A percentile compares a stretch with the other conserved stretches of the same genome.
Evolutionary conservation across 2,329 filamentous ascomycete genomes (phyloP).

Genomic region (Chaetomiaceae sp.): DNA sequence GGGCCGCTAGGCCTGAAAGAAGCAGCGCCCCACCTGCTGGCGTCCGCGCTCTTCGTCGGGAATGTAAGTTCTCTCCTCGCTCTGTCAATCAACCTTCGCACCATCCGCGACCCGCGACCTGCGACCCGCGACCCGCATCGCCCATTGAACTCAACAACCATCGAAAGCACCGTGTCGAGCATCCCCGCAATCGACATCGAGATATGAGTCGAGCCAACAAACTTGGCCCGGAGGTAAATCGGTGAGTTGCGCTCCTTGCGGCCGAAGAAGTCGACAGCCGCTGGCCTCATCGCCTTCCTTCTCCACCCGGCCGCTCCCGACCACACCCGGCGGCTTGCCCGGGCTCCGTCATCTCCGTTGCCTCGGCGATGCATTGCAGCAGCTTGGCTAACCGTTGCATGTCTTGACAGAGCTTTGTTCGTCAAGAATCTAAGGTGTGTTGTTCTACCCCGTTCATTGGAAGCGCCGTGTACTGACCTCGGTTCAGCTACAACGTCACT

Average conservation of each 20-base stretch:
- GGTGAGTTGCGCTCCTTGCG: slow-evolving; percentile 57
- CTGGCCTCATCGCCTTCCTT: slow-evolving; percentile 15
- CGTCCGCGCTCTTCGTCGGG: slow-evolving; percentile 21
- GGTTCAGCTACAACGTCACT: slow-evolving; percentile 88
- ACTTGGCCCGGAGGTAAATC: slow-evolving; percentile 99
- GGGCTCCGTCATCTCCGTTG: slow-evolving; percentile 12
- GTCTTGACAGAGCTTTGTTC: slow-evolving; percentile 79
- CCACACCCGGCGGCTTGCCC: not conserved
- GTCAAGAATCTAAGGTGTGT: slow-evolving; percentile 95
- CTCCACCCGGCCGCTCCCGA: slow-evolving; percentile 18
- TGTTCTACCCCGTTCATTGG: slow-evolving; percentile 44
- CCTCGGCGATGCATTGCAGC: slow-evolving; percentile 3
- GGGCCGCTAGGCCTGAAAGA: slow-evolving; percentile 16
- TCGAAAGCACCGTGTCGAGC: slow-evolving; percentile 23
- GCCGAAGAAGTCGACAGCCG: slow-evolving; percentile 5
- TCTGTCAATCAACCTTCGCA: slow-evolving; percentile 22
- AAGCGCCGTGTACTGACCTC: slow-evolving; percentile 38
- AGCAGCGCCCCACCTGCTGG: slow-evolving; percentile 13
- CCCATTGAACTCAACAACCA: slow-evolving; percentile 17
- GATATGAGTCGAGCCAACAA: slow-evolving; percentile 95
- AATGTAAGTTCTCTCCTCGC: slow-evolving; percentile 27
- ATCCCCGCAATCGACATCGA: slow-evolving; percentile 41
- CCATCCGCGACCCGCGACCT: slow-evolving; percentile 8
- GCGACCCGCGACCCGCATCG: slow-evolving; percentile 13
- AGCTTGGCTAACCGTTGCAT: slow-evolving; percentile 14